Base-by-base conservation (phyloP, 352 stramenopile species). In the Sclerospora graminicola region DNA sequence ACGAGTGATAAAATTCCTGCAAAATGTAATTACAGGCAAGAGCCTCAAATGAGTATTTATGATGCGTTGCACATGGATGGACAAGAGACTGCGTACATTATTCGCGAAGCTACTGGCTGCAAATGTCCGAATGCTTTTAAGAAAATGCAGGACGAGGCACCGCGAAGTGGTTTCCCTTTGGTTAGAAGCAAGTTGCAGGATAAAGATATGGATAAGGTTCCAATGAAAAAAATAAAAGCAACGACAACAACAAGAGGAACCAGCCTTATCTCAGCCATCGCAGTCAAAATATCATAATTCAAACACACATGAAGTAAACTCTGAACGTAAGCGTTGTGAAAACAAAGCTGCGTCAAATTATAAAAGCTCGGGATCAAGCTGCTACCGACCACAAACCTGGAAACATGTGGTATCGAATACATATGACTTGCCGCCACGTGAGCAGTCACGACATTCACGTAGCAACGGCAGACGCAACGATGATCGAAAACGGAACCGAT, bases 21-120 rank as follows among this genome's bases (percentile, higher is more conserved):
- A 30, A 41, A 26, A 42, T 37, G 32, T 24, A 45, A 37, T 51
- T 82, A 60, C 35, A 61, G 29, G 29, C 63, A 48, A 31, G 62
- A 79, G 11, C 64, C 49, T 34, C 69, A 82, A 48, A 60, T 82
- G 14, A 71, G 65, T 62, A 61, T 82, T 45, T 78, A 79, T 55
- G 64, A 78, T 32, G 69, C n/a, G n/a, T n/a, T n/a, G n/a, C 53
- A 70, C 33, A 50, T 82, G n/a, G 62, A 78, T 11, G 43, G 40
- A 15, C 29, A 67, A 31, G 63, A 74, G 30, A 66, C 52, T 40
- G 41, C 44, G n/a, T 35, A 46, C 20, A 56, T 56, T 23, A 46
- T 48, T 41, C 48, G 56, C 4, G 64, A 79, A 16, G 50, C 53
- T 3, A 45, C 54, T 23, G 39, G 54, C 28, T 76, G 57, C 56